Percentiles rank a stretch among this genome's conserved stretches.
Conservation (phyloP, 2,329 filamentous ascomycete species). For the Amylocarpus encephaloides region DNA sequence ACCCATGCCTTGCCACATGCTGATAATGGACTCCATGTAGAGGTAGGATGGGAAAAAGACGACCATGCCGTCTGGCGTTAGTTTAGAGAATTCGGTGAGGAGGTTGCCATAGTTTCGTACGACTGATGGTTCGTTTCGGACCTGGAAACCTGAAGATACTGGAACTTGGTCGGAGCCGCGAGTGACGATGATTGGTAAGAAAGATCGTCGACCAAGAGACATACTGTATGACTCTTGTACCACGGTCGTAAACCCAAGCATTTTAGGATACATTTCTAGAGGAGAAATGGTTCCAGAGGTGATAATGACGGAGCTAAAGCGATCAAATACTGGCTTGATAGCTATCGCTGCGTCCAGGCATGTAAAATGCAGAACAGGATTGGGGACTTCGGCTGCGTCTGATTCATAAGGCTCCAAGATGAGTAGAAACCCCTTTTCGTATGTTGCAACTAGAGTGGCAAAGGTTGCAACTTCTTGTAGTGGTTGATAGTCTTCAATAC, state of each 20-base stretch:
- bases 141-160: constrained; percentile 89
- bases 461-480: constrained; percentile 97
- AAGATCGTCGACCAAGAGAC: constrained; percentile 90
- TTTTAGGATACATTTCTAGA: constrained; percentile 97
- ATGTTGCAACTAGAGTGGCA: constrained; percentile 90
- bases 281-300: constrained; percentile 96
- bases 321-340: constrained; percentile 94
- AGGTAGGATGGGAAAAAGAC: constrained; percentile 98
- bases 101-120: constrained; percentile 94
- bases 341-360: constrained; percentile 96
- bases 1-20: constrained; percentile 98
- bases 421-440: constrained; percentile 91
- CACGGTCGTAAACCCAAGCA: constrained; percentile 88
- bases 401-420: constrained; percentile 98
- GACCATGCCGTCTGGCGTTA: constrained; percentile 96
- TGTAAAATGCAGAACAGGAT: constrained; percentile 94
- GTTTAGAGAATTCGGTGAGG: constrained; percentile 88
- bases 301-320: constrained; percentile 97
- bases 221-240: constrained; percentile 97
- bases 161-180: constrained; percentile 89
- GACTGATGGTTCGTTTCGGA: constrained; percentile 92
- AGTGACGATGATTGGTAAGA: constrained; percentile 96
- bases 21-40: constrained; percentile 99
- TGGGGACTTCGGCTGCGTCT: constrained; percentile 89
- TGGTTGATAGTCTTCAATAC: constrained; percentile 96